Conservation (phyloP, 208 protist species). For the Wallacemonas rigidus region DNA sequence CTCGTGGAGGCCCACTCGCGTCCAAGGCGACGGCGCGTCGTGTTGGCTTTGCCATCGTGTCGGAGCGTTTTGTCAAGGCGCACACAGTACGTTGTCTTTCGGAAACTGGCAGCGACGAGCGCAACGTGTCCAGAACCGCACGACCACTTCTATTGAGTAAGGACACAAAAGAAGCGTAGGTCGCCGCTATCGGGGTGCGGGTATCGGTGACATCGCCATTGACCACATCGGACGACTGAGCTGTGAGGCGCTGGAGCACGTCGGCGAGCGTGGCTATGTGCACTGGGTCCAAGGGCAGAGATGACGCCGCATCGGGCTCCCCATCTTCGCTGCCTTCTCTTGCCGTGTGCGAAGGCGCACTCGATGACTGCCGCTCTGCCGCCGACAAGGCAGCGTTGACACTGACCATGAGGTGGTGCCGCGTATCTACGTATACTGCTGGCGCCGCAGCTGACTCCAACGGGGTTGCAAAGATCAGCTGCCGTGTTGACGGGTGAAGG, state of each 20-base stretch:
- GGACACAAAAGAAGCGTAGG: neutral
- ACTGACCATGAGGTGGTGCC: too few relatives aligned
- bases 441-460: too few relatives aligned
- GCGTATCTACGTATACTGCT: too few relatives aligned
- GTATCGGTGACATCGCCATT: too few relatives aligned
- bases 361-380: too few relatives aligned
- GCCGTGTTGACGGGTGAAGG: constrained; percentile 28
- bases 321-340: neutral
- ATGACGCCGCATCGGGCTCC: neutral
- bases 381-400: too few relatives aligned
- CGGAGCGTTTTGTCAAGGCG: neutral
- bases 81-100: neutral
- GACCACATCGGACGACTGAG: neutral
- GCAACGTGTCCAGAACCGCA: neutral
- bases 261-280: constrained; percentile 18
- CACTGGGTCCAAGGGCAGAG: constrained; percentile 22
- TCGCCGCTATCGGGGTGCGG: too few relatives aligned
- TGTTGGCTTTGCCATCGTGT: neutral
- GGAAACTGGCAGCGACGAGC: neutral
- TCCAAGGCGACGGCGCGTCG: constrained; percentile 32
- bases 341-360: too few relatives aligned
- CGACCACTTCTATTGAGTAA: neutral
- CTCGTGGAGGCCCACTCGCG: constrained; percentile 34
- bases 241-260: neutral
- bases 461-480: neutral